These are phyloP conservation scores for Alternaria rosae DNA, from an alignment of 2,329 filamentous ascomycete genomes.

Conservation along the genomic window DNA sequence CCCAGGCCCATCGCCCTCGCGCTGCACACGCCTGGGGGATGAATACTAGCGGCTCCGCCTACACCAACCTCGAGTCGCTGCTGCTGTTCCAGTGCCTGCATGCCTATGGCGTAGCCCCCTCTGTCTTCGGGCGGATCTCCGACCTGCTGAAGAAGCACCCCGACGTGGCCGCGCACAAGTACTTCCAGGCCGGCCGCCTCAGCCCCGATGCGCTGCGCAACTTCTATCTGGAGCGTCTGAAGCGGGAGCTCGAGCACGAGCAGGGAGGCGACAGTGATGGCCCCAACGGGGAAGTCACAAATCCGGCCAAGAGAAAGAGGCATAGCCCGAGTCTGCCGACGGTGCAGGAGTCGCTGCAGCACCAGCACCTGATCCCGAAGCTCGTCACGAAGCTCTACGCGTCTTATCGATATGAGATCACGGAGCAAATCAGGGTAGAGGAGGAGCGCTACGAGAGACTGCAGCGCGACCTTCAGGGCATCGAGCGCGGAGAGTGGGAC, in stretches of 20 bases:
- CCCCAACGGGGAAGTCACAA: slow-evolving; percentile 44
- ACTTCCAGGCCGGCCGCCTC: slow-evolving; percentile 77
- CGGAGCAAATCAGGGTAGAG: slow-evolving; percentile 75
- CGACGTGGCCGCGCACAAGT: slow-evolving; percentile 72
- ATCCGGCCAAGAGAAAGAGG: slow-evolving; percentile 73
- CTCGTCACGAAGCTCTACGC: slow-evolving; percentile 78
- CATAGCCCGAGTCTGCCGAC: slow-evolving; percentile 69
- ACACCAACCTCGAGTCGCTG: slow-evolving; percentile 86
- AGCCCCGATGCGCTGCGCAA: slow-evolving; percentile 79
- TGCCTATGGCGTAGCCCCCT: slow-evolving; percentile 69
- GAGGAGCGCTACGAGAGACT: slow-evolving; percentile 72
- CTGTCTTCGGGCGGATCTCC: slow-evolving; percentile 76
- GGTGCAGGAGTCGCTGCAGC: slow-evolving; percentile 70
- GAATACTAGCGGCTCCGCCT: slow-evolving; percentile 68
- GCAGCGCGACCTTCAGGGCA: slow-evolving; percentile 71
- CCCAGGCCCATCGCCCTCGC: slow-evolving; percentile 38
- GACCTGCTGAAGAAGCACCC: slow-evolving; percentile 76
- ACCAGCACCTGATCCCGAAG: slow-evolving; percentile 72
- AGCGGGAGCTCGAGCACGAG: slow-evolving; percentile 71
- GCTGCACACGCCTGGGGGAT: slow-evolving; percentile 55
- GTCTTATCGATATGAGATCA: slow-evolving; percentile 73
- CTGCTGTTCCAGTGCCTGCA: slow-evolving; percentile 83
- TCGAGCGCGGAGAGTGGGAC: slow-evolving; percentile 68
- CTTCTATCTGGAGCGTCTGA: slow-evolving; percentile 78
- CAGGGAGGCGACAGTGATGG: slow-evolving; percentile 55